These are phyloP conservation scores for Cokeromyces recurvatus DNA, from an alignment of 371 early-diverging fungal species.

Conservation along the genomic window DNA sequence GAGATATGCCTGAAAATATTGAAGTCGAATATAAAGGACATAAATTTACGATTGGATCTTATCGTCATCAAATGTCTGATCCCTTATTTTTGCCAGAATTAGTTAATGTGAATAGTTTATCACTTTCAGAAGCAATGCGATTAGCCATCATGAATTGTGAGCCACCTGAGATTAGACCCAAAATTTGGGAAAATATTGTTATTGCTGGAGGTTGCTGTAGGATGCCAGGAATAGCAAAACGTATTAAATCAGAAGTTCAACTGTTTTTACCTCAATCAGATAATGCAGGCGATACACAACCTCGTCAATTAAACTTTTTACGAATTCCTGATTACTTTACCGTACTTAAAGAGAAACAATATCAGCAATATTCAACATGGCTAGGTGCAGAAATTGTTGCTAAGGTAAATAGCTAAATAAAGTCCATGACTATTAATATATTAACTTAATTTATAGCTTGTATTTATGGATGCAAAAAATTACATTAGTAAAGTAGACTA, in stretches of 20 bases:
- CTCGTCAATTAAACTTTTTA: conserved; percentile 64
- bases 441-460: conserved; percentile 43
- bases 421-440: too few species aligned
- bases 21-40: conserved; percentile 17
- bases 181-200: conserved; percentile 79
- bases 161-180: conserved; percentile 66
- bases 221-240: conserved; percentile 27
- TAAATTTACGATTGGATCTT: conserved; percentile 57
- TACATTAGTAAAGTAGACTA: conserved; percentile 81
- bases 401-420: conserved; percentile 66
- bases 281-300: conserved; percentile 73
- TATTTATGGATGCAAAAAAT: conserved; percentile 64
- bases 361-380: conserved; percentile 57
- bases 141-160: conserved; percentile 67
- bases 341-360: conserved; percentile 58
- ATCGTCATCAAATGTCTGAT: conserved; percentile 56
- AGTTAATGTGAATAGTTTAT: conserved; percentile 33
- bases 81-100: conserved; percentile 62
- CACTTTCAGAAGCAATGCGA: conserved; percentile 62
- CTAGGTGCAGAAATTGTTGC: conserved; percentile 77
- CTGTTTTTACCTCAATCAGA: conserved; percentile 61
- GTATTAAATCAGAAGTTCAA: conserved; percentile 59
- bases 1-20: conserved; percentile 9
- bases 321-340: conserved; percentile 78
- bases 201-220: conserved; percentile 64